A percentile compares a stretch with the other conserved stretches of the same genome.
phyloP scores from a whole-genome alignment of 371 early-diverging fungal genomes.

The Entomophthora muscae region DNA sequence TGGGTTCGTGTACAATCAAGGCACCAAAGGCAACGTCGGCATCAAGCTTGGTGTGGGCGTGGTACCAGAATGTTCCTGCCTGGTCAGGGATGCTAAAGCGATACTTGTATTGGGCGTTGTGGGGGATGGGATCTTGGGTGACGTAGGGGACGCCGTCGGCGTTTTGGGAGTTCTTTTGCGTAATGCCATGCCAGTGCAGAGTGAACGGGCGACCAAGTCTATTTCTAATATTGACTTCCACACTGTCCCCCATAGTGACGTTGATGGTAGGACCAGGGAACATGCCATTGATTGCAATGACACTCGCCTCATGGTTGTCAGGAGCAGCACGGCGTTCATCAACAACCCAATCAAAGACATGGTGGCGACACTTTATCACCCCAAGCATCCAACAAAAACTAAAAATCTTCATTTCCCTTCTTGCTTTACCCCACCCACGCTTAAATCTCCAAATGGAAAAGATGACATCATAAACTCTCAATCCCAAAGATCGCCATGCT shows the following conservation, averaged over 20 bases:
- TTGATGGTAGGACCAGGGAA: conserved; percentile 12
- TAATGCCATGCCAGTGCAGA: conserved; percentile 15
- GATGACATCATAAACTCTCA: too few species aligned
- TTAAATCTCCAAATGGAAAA: too few species aligned
- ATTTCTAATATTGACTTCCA: conserved; percentile 10
- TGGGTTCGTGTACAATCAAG: conserved; percentile 17
- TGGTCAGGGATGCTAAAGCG: conserved; percentile 17
- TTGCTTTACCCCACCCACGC: too few species aligned
- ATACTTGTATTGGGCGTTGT: conserved; percentile 14
- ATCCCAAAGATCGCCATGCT: too few species aligned
- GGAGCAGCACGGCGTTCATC: neutral
- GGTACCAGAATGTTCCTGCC: conserved; percentile 24
- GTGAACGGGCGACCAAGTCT: neutral
- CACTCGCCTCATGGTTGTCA: neutral
- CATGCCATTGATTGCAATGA: conserved; percentile 6
- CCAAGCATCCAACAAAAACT: too few species aligned
- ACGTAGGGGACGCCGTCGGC: conserved; percentile 11
- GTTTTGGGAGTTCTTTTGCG: conserved; percentile 7
- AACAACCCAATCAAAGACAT: neutral
- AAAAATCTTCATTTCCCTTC: too few species aligned
- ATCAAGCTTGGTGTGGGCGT: conserved; percentile 13
- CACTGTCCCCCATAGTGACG: conserved; percentile 8
- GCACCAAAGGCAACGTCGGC: conserved; percentile 9
- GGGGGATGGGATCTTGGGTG: conserved; percentile 18
- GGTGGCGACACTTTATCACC: too few species aligned